Conservation (phyloP, 805 yeast species). For the Candida morakotiae region DNA sequence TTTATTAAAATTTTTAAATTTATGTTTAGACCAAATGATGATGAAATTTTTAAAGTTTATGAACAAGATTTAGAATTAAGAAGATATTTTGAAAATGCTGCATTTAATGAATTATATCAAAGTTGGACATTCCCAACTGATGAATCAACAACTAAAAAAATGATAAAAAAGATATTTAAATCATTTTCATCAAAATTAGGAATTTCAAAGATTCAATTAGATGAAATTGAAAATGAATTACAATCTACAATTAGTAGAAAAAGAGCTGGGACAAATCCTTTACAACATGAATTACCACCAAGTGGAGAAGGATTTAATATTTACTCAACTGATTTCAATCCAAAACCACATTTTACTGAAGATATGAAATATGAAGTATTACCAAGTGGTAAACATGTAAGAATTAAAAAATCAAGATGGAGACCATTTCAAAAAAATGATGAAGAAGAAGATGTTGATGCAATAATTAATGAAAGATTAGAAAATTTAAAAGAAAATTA, state of each 20-base stretch:
- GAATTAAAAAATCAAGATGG: slow-evolving; percentile 25
- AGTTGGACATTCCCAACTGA: slow-evolving; percentile 71
- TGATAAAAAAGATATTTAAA: slow-evolving; percentile 11
- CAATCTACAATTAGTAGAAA: slow-evolving; percentile 42
- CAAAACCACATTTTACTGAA: slow-evolving; percentile 20
- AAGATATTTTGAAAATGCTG: slow-evolving; percentile 64
- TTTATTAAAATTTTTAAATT: slow-evolving; percentile 53
- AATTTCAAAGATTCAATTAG: not conserved
- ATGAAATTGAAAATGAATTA: slow-evolving; percentile 4
- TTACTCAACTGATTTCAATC: slow-evolving; percentile 22
- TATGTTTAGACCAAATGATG: slow-evolving; percentile 62
- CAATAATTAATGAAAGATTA: slow-evolving; percentile 50
- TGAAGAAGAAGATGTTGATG: slow-evolving; percentile 48
- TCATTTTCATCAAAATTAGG: not conserved
- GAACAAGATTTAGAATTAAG: slow-evolving; percentile 70
- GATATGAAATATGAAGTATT: slow-evolving; percentile 49
- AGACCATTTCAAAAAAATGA: slow-evolving; percentile 13
- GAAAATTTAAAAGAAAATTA: slow-evolving; percentile 7
- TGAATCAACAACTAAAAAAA: slow-evolving; percentile 21
- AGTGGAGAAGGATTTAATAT: slow-evolving; percentile 33
- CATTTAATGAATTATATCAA: slow-evolving; percentile 69
- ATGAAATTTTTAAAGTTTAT: slow-evolving; percentile 71
- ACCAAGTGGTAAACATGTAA: slow-evolving; percentile 71
- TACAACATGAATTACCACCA: slow-evolving; percentile 48
- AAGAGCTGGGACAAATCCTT: slow-evolving; percentile 46